phyloP scores from a whole-genome alignment of 495 filamentous ascomycete genomes.

The Podospora fimiseda region DNA sequence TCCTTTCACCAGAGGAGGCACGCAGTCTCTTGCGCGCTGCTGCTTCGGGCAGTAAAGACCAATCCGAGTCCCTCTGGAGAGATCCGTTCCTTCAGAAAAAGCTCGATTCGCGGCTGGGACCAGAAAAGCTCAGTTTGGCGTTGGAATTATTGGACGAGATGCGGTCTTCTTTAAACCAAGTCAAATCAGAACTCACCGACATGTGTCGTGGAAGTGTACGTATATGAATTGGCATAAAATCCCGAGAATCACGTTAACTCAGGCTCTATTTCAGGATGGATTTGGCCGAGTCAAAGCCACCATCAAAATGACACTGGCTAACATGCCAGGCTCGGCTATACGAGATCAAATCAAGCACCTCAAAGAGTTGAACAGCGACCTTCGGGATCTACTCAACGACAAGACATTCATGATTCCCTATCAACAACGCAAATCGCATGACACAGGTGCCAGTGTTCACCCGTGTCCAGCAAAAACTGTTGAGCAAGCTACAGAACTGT shows the following conservation, averaged over 20 bases:
- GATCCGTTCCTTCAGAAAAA: neutral
- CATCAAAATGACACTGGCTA: neutral
- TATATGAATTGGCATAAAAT: neutral
- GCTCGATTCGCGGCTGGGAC: neutral
- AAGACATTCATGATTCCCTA: neutral
- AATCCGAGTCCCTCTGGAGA: no score
- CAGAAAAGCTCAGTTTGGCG: neutral
- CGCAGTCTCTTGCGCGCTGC: no score
- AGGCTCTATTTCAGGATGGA: neutral
- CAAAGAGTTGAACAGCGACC: neutral
- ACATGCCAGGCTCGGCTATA: neutral
- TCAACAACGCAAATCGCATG: neutral
- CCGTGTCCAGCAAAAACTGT: no score
- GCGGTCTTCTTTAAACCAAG: neutral
- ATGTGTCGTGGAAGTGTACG: neutral
- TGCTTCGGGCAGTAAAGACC: no score
- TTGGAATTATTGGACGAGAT: neutral
- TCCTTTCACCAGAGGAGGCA: no score
- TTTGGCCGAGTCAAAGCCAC: neutral
- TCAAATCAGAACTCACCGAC: neutral
- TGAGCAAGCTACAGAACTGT: neutral
- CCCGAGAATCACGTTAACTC: neutral
- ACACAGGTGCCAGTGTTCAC: neutral
- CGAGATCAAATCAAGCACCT: neutral
- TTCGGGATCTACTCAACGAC: neutral